Evolutionary conservation across 305 asterid genomes (phyloP), one percentile per base, ranked within the genome.

Genomic region (Plantago coronopus): DNA sequence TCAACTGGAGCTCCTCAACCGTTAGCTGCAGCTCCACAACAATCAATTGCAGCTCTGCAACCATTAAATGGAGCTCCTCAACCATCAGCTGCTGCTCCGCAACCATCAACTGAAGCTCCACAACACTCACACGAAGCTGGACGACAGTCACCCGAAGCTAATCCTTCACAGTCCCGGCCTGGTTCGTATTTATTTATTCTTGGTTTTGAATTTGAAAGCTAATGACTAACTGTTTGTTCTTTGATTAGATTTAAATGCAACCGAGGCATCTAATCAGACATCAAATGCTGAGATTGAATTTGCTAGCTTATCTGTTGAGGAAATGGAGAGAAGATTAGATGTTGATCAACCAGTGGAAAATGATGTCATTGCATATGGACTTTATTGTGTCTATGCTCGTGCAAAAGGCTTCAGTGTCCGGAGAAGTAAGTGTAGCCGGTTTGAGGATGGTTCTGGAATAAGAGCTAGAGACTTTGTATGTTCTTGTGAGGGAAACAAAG

Each of bases 401-500:
- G 56, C 65, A 18, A 34, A 62, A 62, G 46, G 65, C 14, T 61
- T 47, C 16, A 47, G 34, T 29, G 57, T 61, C 1, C 31, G 43
- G 20, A 48, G 25, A 10, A 31, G 20, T 8, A 40, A 47, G 18
- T 4, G 7, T 4, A n/a, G 43, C 17, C 18, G 57, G 18, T 51
- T 22, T 51, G n/a, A n/a, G 3, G 37, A 51, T 22, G 57, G 38
- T 10, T 51, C 57, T 13, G 38, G 57, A 22, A 51, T 51, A 22
- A 7, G 12, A 1, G n/a, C 57, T 14, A 51, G n/a, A n/a, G 16
- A n/a, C 27, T 23, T n/a, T 27, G 27, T 43, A 6, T 60, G 54
- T 45, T 17, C 37, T 45, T 45, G 54, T 60, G 15, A 27, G 15
- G 55, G 65, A 1, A 45, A 0, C 2, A 60, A 44, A 43, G 54